These are phyloP conservation scores for Vaccinium darrowii DNA, from an alignment of 148 eudicot genomes.

Conservation along the genomic window DNA sequence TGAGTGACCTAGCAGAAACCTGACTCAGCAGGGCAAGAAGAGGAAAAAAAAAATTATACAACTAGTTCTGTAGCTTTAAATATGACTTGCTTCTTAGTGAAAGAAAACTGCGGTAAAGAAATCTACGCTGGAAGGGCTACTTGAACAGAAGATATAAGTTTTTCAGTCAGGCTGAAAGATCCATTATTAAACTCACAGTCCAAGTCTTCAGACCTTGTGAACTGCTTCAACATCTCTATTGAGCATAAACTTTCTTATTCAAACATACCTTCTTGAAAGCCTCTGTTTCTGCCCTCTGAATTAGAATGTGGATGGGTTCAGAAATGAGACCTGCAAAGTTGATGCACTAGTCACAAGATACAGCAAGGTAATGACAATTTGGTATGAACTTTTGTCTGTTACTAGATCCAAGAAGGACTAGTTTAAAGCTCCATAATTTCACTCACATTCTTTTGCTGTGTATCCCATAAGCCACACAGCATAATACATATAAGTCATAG, in stretches of 20 bases:
- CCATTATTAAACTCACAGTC: background rate
- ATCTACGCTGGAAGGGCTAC: background rate
- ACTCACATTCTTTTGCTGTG: background rate
- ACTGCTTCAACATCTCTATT: background rate
- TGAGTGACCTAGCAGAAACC: conserved; percentile 16
- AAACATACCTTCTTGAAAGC: conserved; percentile 46
- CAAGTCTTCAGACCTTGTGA: background rate
- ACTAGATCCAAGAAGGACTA: background rate
- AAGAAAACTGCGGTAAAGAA: background rate
- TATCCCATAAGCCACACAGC: background rate
- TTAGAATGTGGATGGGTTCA: conserved; percentile 50
- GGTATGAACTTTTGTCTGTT: background rate
- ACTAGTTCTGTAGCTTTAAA: background rate
- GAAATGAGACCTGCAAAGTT: conserved; percentile 57
- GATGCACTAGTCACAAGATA: background rate
- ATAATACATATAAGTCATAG: background rate
- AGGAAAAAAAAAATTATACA: background rate
- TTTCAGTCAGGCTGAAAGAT: background rate
- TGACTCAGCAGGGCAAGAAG: conserved; percentile 13
- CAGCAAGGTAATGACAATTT: background rate
- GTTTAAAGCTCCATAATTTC: background rate
- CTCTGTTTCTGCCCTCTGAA: conserved; percentile 69
- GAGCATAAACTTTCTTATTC: conserved; percentile 2
- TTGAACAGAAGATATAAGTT: background rate
- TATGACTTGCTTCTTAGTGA: background rate